Evolutionary conservation across 345 rosid species (phyloP), one percentile per base, ranked within the genome.

Genomic region (Hypericum perforatum): DNA sequence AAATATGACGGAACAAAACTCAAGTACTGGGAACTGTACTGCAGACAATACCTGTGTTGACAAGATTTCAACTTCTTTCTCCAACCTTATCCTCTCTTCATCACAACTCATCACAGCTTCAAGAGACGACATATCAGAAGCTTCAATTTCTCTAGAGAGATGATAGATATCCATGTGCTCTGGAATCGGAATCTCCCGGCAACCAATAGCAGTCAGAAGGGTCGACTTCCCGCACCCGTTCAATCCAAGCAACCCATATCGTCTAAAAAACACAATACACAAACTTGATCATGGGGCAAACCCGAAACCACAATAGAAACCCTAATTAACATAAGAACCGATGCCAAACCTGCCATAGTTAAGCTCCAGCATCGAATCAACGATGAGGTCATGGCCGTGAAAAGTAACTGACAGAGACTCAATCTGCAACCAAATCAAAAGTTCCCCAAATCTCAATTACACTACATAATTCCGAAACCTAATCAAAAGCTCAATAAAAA

Each of bases 331-430:
- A 22, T 4, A 22, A 1, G 32, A 22, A 22, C 32, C 1, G 32
- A 8, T 51, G 46, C 49, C 79, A 39, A 62, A 81, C 87, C 92
- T 84, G 46, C 99, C 99, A 70, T 94, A 94, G 60, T 94, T 94
- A 60, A 94, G 97, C 82, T 89, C 99, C 77, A 94, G 69, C 60
- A 71, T 73, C 15, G 99, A 74, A 73, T 94, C 99, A 49, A 94
- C 92, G 44, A 94, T 82, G 48, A 94, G 95, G 57, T 94, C 97
- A 50, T 94, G 83, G 36, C 99, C 99, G 41, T 94, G 99, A 54
- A 94, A 94, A 44, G 99, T 94, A 14, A 94, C 89, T 37, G 99
- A 89, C 22, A 12, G 16, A 46, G 7, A 46, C 16, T 46, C 22
- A 12, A 46, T 5, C 16, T 6, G 15, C 48, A 45, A n/a, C 7